Conservation (phyloP, 331 rosid genomes). For the Erythrophleum ivorense region DNA sequence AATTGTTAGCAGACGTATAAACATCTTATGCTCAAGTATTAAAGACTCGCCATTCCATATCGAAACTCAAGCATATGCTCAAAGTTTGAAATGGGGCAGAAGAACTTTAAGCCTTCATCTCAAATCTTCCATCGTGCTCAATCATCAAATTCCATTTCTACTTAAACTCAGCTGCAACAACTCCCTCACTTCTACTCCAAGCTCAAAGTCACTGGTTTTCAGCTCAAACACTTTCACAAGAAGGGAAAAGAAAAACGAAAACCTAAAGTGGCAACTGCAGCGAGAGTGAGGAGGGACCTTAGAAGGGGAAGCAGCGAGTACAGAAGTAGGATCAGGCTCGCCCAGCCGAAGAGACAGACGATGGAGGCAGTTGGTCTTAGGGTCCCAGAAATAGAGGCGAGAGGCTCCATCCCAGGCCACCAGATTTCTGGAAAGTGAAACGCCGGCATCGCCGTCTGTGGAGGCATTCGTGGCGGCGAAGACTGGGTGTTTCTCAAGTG, state of each 20-base stretch:
- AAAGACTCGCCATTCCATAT: background rate
- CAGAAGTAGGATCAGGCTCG: slow-evolving; percentile 82
- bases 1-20: background rate
- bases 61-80: background rate
- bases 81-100: background rate
- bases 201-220: background rate
- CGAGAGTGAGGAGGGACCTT: slow-evolving; percentile 51
- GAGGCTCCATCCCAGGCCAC: slow-evolving; percentile 85
- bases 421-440: slow-evolving; percentile 53
- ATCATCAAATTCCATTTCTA: background rate
- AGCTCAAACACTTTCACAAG: background rate
- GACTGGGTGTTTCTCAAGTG: slow-evolving; percentile 73
- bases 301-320: slow-evolving; percentile 82
- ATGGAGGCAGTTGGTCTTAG: slow-evolving; percentile 57
- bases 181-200: background rate
- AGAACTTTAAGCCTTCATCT: background rate
- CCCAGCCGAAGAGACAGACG: slow-evolving; percentile 84
- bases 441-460: background rate
- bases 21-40: background rate
- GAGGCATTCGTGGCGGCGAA: slow-evolving; percentile 50
- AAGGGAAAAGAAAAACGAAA: background rate
- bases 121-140: background rate
- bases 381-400: slow-evolving; percentile 90
- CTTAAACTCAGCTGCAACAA: background rate
- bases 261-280: slow-evolving; percentile 13